These are phyloP conservation scores for Pichia sp. DNA, from an alignment of 1,139 yeast genomes.

Conservation along the genomic window DNA sequence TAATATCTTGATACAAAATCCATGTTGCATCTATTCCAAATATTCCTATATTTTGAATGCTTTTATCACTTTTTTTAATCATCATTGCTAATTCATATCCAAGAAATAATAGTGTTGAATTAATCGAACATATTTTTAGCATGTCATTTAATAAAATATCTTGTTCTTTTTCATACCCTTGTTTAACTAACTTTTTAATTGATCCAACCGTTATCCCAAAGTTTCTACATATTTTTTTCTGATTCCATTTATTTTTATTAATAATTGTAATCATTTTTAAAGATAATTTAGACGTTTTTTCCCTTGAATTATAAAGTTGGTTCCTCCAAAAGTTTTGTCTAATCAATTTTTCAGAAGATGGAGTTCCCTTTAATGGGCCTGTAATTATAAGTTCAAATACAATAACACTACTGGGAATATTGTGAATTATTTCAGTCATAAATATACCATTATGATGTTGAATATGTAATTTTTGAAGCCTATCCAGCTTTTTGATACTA, in stretches of 20 bases:
- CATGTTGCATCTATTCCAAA: slow-evolving; percentile 10
- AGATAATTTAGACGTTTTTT: neutral
- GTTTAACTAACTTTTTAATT: neutral
- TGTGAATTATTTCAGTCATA: neutral
- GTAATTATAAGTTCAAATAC: slow-evolving; percentile 5
- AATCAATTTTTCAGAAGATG: too few species aligned
- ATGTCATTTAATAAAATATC: neutral
- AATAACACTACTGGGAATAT: neutral
- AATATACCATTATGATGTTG: slow-evolving; percentile 2
- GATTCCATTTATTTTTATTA: slow-evolving; percentile 5
- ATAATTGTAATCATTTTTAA: slow-evolving; percentile 9
- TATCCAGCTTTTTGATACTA: neutral
- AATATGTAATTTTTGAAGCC: slow-evolving; percentile 1
- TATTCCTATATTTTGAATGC: slow-evolving; percentile 8
- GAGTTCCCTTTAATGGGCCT: slow-evolving; percentile 1
- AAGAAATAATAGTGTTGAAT: neutral
- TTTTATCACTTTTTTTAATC: neutral
- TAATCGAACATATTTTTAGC: neutral
- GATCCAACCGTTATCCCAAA: neutral
- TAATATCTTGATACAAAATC: neutral
- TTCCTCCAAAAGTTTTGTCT: too few species aligned
- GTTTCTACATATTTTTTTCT: neutral
- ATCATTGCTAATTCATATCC: neutral
- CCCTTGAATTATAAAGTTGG: too few species aligned
- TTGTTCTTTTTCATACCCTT: neutral